These are phyloP conservation scores for Plasmodium cynomolgi DNA, from an alignment of 169 alveolate genomes.

Conservation along the genomic window DNA sequence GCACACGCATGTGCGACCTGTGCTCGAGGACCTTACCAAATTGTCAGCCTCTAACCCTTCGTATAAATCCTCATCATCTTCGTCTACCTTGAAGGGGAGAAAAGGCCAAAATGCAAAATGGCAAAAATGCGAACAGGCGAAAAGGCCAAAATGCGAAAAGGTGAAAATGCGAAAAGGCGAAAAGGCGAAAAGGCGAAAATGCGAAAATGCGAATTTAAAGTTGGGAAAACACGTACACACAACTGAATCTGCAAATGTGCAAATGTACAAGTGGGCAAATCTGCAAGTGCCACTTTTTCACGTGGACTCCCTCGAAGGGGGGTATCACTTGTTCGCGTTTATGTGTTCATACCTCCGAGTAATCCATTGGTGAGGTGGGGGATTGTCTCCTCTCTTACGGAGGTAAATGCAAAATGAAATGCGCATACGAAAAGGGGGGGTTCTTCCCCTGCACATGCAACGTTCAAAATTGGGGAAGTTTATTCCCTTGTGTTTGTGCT, in stretches of 20 bases:
- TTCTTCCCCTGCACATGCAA: background rate
- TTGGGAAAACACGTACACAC: background rate
- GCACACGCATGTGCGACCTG: background rate
- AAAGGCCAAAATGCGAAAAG: too few species aligned
- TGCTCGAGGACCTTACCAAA: constrained; percentile 16
- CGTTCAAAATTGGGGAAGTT: background rate
- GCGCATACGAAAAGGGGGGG: background rate
- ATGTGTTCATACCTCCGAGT: constrained; percentile 40
- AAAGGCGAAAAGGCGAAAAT: constrained; percentile 3
- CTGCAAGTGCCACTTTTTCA: background rate
- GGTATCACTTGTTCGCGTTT: background rate
- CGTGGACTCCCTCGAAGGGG: background rate
- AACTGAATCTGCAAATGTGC: background rate
- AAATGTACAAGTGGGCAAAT: background rate
- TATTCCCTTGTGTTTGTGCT: background rate
- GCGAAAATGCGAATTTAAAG: background rate
- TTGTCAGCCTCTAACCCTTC: constrained; percentile 73
- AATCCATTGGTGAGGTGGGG: constrained; percentile 19
- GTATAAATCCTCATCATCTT: constrained; percentile 73
- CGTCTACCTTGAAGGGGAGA: constrained; percentile 48
- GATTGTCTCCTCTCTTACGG: background rate
- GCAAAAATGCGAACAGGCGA: too few species aligned
- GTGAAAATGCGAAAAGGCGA: too few species aligned
- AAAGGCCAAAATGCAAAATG: constrained; percentile 12
- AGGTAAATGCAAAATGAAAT: background rate